Evolutionary conservation across 257 asterid species (phyloP).

Genomic region (Lantana camara): DNA sequence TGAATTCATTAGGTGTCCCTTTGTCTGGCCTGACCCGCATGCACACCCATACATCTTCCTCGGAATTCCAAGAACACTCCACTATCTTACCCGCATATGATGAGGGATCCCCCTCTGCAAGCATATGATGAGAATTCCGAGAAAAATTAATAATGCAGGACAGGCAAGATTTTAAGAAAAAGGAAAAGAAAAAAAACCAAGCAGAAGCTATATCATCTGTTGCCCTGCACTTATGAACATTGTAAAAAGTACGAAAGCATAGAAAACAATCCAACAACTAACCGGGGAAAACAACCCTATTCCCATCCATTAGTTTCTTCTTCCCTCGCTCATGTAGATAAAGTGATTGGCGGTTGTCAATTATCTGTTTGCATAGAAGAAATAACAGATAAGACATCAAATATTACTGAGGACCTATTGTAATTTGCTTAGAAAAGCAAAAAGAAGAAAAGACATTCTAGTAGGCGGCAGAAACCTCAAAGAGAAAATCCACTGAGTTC

Average conservation of each 20-base stretch:
- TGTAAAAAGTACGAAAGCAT: background rate
- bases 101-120: slow-evolving; percentile 73
- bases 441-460: slow-evolving; percentile 10
- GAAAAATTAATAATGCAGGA: no score
- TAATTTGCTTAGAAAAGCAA: slow-evolving; percentile 16
- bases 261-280: slow-evolving; percentile 32
- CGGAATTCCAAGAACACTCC: slow-evolving; percentile 82
- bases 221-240: no score
- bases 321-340: slow-evolving; percentile 83
- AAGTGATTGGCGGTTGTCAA: slow-evolving; percentile 65
- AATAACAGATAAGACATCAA: slow-evolving; percentile 14
- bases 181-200: no score
- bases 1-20: slow-evolving; percentile 86
- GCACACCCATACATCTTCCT: slow-evolving; percentile 74
- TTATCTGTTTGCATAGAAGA: slow-evolving; percentile 48
- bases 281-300: slow-evolving; percentile 83
- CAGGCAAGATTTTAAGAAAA: no score
- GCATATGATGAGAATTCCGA: background rate
- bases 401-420: background rate
- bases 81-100: slow-evolving; percentile 75
- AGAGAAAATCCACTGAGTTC: slow-evolving; percentile 98
- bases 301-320: slow-evolving; percentile 82
- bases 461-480: slow-evolving; percentile 65
- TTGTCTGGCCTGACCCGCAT: slow-evolving; percentile 93
- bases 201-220: no score